phyloP scores from a whole-genome alignment of 176 grass and related monocot genomes.

The Carex parvula region DNA sequence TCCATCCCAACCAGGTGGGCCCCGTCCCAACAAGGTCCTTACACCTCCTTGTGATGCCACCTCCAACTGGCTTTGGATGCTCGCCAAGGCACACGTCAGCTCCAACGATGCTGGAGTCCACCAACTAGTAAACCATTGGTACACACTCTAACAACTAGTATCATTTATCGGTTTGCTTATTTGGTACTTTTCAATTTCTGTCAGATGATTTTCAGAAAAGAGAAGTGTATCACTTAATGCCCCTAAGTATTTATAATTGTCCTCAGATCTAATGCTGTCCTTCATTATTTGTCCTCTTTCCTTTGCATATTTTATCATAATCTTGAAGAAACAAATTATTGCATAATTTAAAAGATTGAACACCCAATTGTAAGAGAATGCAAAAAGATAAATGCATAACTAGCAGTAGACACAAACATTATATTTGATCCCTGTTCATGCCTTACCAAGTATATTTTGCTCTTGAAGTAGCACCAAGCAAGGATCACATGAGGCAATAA shows the following conservation, averaged over 20 bases:
- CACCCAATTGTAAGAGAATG: background rate
- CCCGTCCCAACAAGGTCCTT: constrained; percentile 53
- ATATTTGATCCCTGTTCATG: background rate
- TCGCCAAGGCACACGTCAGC: constrained; percentile 88
- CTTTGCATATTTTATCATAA: background rate
- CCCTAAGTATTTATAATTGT: background rate
- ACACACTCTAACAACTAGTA: background rate
- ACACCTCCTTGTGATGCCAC: constrained; percentile 82
- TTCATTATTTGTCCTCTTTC: background rate
- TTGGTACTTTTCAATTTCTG: background rate
- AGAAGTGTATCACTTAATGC: background rate
- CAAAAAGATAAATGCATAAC: background rate
- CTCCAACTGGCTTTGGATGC: constrained; percentile 95
- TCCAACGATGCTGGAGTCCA: constrained; percentile 96
- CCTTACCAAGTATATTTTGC: background rate
- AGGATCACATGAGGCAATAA: background rate
- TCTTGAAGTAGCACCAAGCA: background rate
- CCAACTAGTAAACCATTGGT: constrained; percentile 96
- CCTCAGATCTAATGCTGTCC: background rate
- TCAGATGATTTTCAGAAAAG: background rate
- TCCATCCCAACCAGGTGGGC: constrained; percentile 44
- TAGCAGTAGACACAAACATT: background rate
- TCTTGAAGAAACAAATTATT: background rate
- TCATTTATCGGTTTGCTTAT: background rate
- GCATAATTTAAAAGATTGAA: background rate